Evolutionary conservation across 805 yeast species (phyloP), one percentile per base, ranked within the genome.

Genomic region (Saccharomycopsis oosterbeekiorum): DNA sequence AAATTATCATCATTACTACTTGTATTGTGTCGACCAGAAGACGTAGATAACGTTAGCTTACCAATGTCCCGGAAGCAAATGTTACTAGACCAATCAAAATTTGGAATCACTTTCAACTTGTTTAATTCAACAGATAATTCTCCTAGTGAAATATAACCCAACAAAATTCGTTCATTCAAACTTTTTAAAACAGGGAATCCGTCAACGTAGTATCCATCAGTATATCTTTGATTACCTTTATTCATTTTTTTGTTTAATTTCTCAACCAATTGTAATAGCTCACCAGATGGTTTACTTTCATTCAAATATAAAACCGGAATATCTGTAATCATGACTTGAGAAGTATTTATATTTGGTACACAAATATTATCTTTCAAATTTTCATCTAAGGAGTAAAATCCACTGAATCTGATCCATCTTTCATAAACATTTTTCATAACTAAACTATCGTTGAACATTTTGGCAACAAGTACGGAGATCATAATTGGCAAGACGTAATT

Each of bases 401-500:
- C 71, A 41, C 69, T 65, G 47, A 73, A 71, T 24, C 71, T 68
- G 41, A 81, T 74, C 84, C 84, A 81, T 51, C 71, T 68, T 61
- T 89, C 94, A 68, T 88, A 88, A 57, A 88, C 83, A 56, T 88
- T 86, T 50, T 77, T 77, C 58, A 77, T 78, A 21, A 80, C 74
- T 53, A 86, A 71, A 59, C 81, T 75, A 68, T 89, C 94, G 65
- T 83, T 85, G n/a, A 84, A 78, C 72, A 88, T 80, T 67, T 88
- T 84, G 56, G 92, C 82, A 9, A 84, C 78, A 76, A 90, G 80
- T 1, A 89, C 96, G 0, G 92, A 86, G 14, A 84, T 75, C 97
- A 89, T 89, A 37, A 89, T 86, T 0, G 97, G 97, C 54, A 89
- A 75, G 1, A 89, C 90, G 68, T 89, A 89, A 0, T 88, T 81